Conservation (phyloP, 2,329 filamentous ascomycete genomes). For the Colletotrichum trifolii region DNA sequence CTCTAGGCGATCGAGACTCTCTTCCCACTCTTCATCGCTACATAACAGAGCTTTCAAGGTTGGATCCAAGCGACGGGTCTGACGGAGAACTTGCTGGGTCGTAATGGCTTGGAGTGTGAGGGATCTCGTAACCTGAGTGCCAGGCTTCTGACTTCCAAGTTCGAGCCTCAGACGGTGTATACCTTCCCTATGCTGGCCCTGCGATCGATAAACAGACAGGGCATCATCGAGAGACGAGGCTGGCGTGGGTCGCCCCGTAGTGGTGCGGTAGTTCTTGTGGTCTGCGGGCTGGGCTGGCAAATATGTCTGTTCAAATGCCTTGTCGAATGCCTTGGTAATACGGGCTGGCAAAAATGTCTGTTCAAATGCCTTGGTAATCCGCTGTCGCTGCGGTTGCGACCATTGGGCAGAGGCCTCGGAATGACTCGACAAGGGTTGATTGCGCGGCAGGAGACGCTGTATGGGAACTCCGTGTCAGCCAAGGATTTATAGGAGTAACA, state of each 20-base stretch:
- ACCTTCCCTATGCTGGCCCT: no score
- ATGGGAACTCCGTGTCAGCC: not conserved
- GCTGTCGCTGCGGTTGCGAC: no score
- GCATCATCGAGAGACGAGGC: not conserved
- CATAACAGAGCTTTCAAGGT: slow-evolving; percentile 9
- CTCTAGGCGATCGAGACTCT: not conserved
- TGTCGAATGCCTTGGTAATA: not conserved
- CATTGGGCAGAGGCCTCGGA: no score
- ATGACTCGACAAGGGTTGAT: not conserved
- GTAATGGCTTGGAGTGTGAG: slow-evolving; percentile 16
- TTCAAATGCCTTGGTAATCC: not conserved
- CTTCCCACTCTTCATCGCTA: slow-evolving; percentile 2
- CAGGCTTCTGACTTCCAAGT: no score
- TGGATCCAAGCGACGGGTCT: slow-evolving; percentile 4
- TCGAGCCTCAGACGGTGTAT: no score
- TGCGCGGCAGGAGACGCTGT: no score
- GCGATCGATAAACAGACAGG: no score
- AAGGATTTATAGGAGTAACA: no score
- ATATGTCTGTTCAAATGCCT: not conserved
- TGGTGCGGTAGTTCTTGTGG: not conserved
- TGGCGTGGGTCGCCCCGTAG: not conserved
- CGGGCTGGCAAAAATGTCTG: no score
- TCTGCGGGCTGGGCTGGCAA: not conserved
- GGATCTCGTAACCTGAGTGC: no score
- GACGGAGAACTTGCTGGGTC: slow-evolving; percentile 27